These are phyloP conservation scores for Geopyxis carbonaria DNA, from an alignment of 495 filamentous ascomycete genomes.

Conservation along the genomic window DNA sequence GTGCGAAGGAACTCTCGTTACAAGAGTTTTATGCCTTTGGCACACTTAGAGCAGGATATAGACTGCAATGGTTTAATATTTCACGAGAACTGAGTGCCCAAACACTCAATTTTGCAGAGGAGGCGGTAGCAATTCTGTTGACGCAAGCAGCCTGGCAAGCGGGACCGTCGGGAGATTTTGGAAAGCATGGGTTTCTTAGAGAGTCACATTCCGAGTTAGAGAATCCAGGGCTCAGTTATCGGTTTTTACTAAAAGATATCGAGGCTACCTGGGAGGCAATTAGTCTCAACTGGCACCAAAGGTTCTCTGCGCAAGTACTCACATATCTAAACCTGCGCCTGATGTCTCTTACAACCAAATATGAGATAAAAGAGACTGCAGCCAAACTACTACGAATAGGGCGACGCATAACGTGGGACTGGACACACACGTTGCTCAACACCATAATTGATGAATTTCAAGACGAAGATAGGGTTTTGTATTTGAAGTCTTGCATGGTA, in stretches of 20 bases:
- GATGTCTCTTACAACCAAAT: conserved; percentile 24
- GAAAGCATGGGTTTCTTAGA: conserved; percentile 1
- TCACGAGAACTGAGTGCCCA: conserved; percentile 33
- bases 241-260: conserved; percentile 14
- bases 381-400: conserved; percentile 17
- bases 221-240: conserved; percentile 16
- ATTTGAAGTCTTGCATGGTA: conserved; percentile 18
- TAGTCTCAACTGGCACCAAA: conserved; percentile 36
- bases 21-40: conserved; percentile 37
- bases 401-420: conserved; percentile 21
- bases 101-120: conserved; percentile 32
- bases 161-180: conserved; percentile 24
- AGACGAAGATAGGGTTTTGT: conserved; percentile 4
- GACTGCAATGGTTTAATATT: conserved; percentile 41
- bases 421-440: conserved; percentile 23
- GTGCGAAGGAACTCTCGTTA: conserved; percentile 30
- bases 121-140: conserved; percentile 31
- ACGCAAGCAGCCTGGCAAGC: conserved; percentile 36
- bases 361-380: conserved; percentile 7
- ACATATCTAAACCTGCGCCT: conserved; percentile 27
- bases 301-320: conserved; percentile 27
- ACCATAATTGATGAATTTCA: conserved; percentile 10
- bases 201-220: conserved; percentile 22
- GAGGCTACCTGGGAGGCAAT: conserved; percentile 6
- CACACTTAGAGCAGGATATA: conserved; percentile 31